phyloP scores from a whole-genome alignment of 2,329 filamentous ascomycete species.

The Beauveria medogensis region DNA sequence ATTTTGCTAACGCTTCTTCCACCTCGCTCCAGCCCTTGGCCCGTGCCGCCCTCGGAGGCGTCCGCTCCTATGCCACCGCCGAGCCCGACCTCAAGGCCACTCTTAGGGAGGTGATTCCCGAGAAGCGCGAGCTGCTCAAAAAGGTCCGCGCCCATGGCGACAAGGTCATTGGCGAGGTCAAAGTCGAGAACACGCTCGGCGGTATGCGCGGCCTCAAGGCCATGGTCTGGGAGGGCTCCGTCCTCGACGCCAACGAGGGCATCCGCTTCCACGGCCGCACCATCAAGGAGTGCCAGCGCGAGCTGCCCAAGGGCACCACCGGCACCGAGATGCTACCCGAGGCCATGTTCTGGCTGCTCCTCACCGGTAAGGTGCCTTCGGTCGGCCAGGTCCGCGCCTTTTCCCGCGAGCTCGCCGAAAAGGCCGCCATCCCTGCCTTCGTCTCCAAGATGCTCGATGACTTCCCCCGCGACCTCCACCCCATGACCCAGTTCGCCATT shows the following conservation, averaged over 20 bases:
- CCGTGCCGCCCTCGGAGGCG: conserved; percentile 23
- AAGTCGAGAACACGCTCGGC: conserved; percentile 87
- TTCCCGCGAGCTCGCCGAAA: conserved; percentile 78
- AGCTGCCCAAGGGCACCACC: conserved; percentile 83
- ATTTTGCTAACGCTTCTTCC: not conserved
- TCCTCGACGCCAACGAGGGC: conserved; percentile 91
- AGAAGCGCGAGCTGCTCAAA: conserved; percentile 87
- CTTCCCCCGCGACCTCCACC: conserved; percentile 85
- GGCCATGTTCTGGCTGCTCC: conserved; percentile 97
- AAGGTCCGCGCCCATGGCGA: conserved; percentile 80
- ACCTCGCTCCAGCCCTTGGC: conserved; percentile 20
- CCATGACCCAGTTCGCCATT: conserved; percentile 97
- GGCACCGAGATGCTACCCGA: conserved; percentile 97
- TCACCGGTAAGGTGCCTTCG: conserved; percentile 87
- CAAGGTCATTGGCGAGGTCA: conserved; percentile 84
- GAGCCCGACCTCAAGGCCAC: conserved; percentile 88
- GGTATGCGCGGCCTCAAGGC: conserved; percentile 97
- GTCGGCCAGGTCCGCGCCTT: conserved; percentile 73
- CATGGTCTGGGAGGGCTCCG: conserved; percentile 98
- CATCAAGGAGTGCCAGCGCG: conserved; percentile 94
- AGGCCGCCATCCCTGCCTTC: conserved; percentile 74
- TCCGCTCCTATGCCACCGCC: conserved; percentile 61
- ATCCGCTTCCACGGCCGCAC: conserved; percentile 97
- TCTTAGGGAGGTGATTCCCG: conserved; percentile 76
- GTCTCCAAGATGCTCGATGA: conserved; percentile 81